Evolutionary conservation across 1,284 basidiomycete genomes (phyloP).

Genomic region (Rhodofomes roseus): DNA sequence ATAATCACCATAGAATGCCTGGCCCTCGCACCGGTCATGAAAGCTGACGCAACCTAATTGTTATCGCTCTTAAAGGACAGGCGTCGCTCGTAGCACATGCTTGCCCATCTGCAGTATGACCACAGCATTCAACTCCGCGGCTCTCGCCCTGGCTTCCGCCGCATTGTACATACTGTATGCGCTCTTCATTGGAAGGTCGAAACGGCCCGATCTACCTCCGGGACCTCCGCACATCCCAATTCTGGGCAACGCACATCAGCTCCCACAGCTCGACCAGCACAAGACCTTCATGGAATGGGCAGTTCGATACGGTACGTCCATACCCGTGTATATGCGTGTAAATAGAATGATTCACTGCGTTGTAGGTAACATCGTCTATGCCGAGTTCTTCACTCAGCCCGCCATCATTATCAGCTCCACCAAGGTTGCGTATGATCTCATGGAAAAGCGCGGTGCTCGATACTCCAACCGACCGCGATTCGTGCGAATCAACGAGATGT

Average conservation of each 20-base stretch:
- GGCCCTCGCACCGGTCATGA: too few species aligned
- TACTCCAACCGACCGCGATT: conserved; percentile 35
- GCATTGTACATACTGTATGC: too few species aligned
- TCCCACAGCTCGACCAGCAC: conserved; percentile 18
- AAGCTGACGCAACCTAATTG: too few species aligned
- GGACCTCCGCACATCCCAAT: conserved; percentile 16
- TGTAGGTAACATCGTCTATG: conserved; percentile 34
- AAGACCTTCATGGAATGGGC: conserved; percentile 20
- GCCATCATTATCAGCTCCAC: conserved; percentile 35
- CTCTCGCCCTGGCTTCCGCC: too few species aligned
- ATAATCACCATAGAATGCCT: too few species aligned
- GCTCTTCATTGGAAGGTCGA: too few species aligned
- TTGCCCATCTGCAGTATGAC: too few species aligned
- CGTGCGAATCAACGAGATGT: conserved; percentile 27
- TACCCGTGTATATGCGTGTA: neutral
- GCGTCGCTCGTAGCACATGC: too few species aligned
- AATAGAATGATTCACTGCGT: neutral
- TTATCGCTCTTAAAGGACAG: too few species aligned
- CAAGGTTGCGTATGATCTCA: conserved; percentile 33
- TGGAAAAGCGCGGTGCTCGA: conserved; percentile 37
- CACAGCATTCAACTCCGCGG: too few species aligned
- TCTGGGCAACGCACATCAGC: conserved; percentile 20
- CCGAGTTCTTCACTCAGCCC: conserved; percentile 30
- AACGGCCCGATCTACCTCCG: conserved; percentile 10
- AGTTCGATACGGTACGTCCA: conserved; percentile 12